Base-by-base conservation (phyloP, 179 eudicot genomes). In the Actinidia arguta region DNA sequence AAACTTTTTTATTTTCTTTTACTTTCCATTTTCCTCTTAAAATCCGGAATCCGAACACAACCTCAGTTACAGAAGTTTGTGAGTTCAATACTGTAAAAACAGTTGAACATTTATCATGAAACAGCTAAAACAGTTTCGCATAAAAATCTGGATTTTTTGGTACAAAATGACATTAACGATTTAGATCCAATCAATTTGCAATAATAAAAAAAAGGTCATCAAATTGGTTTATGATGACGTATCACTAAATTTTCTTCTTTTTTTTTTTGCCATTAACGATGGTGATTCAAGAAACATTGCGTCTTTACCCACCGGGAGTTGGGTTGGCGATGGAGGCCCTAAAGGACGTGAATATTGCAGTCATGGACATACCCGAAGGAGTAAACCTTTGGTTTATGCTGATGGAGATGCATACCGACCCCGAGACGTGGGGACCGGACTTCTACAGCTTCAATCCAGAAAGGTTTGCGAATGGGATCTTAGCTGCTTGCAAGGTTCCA, bases 281-380 rank as follows among this genome's bases (percentile, higher is more conserved):
- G 90, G 85, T 91, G 14, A 80, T 89, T 66, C 87, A 89, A 62
- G 93, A 89, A 73, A 64, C 89, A 0, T 72, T 88, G 11, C 83
- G 91, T 4, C 77, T 90, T 0, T 89, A 88, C 58, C 86, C 91
- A 3, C 86, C 88, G 24, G 89, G 67, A 50, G 56, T 48, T 3
- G 79, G 80, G 0, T 64, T 75, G 17, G 17, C 85, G 36, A 79
- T 89, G 78, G 77, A 84, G 76, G 85, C 89, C 20, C 44, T 85
- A 6, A 50, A 82, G 50, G 89, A 89, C 55, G 36, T 89, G 20
- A 85, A 73, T 16, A 67, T 91, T 8, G 88, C 85, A 18, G 85
- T 69, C 74, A 66, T 85, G 2, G 47, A 75, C 46, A 47, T 91
- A 0, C 93, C 90, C 13, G 78, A 86, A 74, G 91, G 91, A n/a